Percentiles rank a stretch among this genome's conserved stretches.
phyloP scores from a whole-genome alignment of 2,329 filamentous ascomycete genomes.

The Phialemonium atrogriseum region DNA sequence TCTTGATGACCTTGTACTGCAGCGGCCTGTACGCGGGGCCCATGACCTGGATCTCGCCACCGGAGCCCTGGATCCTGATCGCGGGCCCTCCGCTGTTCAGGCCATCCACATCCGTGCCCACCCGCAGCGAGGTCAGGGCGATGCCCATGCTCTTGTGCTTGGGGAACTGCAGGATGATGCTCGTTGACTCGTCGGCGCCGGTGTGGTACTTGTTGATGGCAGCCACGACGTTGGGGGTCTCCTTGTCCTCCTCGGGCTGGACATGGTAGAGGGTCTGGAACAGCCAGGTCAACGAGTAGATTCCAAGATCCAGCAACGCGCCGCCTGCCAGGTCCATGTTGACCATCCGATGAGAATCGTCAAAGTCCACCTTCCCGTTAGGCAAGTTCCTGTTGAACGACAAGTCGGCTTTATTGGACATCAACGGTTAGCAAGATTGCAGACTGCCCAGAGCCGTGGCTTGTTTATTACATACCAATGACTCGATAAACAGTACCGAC shows the following conservation, averaged over 20 bases:
- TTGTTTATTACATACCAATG: slow-evolving; percentile 29
- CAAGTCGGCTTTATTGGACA: slow-evolving; percentile 37
- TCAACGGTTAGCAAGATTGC: slow-evolving; percentile 3
- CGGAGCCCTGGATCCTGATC: slow-evolving; percentile 72
- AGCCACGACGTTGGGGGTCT: slow-evolving; percentile 58
- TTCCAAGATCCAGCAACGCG: slow-evolving; percentile 73
- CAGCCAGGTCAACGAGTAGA: slow-evolving; percentile 85
- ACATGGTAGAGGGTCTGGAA: slow-evolving; percentile 84
- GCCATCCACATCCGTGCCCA: slow-evolving; percentile 53
- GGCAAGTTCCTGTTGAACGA: slow-evolving; percentile 52
- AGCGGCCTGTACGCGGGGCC: slow-evolving; percentile 63
- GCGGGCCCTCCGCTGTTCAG: slow-evolving; percentile 53
- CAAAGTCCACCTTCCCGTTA: slow-evolving; percentile 47
- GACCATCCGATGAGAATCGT: slow-evolving; percentile 65
- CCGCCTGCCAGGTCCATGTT: slow-evolving; percentile 78
- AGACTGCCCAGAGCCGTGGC: neutral
- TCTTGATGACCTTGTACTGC: slow-evolving; percentile 54
- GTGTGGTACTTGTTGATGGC: slow-evolving; percentile 66
- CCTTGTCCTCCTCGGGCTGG: slow-evolving; percentile 58
- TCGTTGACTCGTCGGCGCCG: slow-evolving; percentile 71
- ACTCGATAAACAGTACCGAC: slow-evolving; percentile 56
- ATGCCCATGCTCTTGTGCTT: slow-evolving; percentile 61
- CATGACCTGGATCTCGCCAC: slow-evolving; percentile 75
- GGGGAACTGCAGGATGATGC: slow-evolving; percentile 70
- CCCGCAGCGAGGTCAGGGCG: slow-evolving; percentile 57